Percentiles rank a stretch among this genome's conserved stretches.
phyloP scores from a whole-genome alignment of 1,284 basidiomycete genomes.

The Sanghuangporus sanghuang region DNA sequence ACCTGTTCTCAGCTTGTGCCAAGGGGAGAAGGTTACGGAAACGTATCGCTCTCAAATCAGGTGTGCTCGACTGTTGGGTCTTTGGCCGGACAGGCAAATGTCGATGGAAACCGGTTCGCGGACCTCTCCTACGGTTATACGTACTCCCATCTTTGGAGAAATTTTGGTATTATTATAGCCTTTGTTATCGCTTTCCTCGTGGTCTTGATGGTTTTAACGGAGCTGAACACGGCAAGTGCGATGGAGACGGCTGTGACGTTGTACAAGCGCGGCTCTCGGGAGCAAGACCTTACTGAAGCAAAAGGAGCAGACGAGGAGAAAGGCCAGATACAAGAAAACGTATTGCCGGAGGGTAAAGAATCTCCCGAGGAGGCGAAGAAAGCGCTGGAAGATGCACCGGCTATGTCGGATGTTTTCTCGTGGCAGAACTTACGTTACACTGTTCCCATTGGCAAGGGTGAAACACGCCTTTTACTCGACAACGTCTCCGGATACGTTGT shows the following conservation, averaged over 20 bases:
- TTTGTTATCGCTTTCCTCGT: conserved; percentile 44
- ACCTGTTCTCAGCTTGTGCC: conserved; percentile 41
- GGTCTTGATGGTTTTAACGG: conserved; percentile 48
- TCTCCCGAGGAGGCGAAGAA: conserved; percentile 15
- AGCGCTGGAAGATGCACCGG: conserved; percentile 22
- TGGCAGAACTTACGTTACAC: conserved; percentile 62
- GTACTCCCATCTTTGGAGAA: conserved; percentile 49
- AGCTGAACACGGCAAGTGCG: conserved; percentile 35
- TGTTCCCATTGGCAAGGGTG: conserved; percentile 52
- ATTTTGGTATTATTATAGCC: conserved; percentile 49
- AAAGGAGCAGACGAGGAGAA: conserved; percentile 28
- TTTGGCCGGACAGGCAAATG: conserved; percentile 19
- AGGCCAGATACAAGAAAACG: conserved; percentile 5
- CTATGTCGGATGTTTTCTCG: conserved; percentile 47
- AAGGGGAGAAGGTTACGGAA: conserved; percentile 40
- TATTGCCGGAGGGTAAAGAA: neutral
- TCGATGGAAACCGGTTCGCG: conserved; percentile 33
- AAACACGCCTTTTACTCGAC: conserved; percentile 60
- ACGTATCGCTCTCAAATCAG: conserved; percentile 28
- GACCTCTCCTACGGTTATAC: conserved; percentile 40
- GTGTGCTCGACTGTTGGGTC: conserved; percentile 25
- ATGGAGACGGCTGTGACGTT: conserved; percentile 31
- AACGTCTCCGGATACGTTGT: conserved; percentile 81
- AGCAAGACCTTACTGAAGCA: conserved; percentile 13
- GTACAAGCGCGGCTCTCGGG: conserved; percentile 32